Conservation (phyloP, 768 basidiomycete genomes). For the Candolleomyces eurysporus region DNA sequence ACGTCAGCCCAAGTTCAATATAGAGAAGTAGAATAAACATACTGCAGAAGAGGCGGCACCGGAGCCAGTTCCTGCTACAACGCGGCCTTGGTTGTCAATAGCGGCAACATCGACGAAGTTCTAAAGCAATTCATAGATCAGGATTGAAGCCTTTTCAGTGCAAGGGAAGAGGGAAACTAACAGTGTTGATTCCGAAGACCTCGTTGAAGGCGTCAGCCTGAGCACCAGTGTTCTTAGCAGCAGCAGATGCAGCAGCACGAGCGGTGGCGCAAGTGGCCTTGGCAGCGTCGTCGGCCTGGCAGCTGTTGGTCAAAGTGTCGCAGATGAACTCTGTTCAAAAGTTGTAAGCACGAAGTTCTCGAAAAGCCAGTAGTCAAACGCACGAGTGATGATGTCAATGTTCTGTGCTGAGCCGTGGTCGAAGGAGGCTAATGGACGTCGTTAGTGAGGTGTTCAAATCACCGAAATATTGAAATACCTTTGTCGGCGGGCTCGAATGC, state of each 20-base stretch:
- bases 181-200: conserved; percentile 51
- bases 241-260: conserved; percentile 39
- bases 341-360: neutral
- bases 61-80: conserved; percentile 23
- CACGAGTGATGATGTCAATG: conserved; percentile 56
- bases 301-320: conserved; percentile 51
- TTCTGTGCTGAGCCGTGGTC: conserved; percentile 61
- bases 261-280: conserved; percentile 46
- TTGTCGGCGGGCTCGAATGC: conserved; percentile 51
- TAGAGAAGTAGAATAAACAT: neutral
- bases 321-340: conserved; percentile 45
- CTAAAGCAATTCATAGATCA: conserved; percentile 18
- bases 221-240: conserved; percentile 41
- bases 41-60: neutral
- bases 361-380: conserved; percentile 9
- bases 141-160: neutral
- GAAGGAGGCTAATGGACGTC: conserved; percentile 35
- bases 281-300: conserved; percentile 52
- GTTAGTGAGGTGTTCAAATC: neutral
- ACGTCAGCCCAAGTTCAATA: neutral
- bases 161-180: conserved; percentile 16
- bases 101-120: conserved; percentile 44
- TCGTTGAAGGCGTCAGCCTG: conserved; percentile 66
- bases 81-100: conserved; percentile 44
- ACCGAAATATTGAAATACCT: conserved; percentile 22